A percentile compares a stretch with the other conserved stretches of the same genome.
Evolutionary conservation across 768 basidiomycete species (phyloP).

Genomic region (Leucocoprinus leucothites): DNA sequence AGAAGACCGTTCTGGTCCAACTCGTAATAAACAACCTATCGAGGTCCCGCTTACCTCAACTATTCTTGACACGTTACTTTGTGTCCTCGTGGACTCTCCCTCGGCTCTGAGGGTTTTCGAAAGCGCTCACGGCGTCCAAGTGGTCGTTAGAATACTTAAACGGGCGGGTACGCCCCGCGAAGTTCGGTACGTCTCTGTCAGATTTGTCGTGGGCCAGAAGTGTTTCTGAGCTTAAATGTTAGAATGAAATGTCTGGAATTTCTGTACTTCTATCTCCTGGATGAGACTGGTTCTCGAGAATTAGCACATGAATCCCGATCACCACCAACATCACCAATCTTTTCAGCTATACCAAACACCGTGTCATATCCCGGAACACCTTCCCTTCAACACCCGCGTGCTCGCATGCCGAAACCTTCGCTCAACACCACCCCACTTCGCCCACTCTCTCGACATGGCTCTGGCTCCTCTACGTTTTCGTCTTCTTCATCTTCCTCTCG

Average conservation of each 20-base stretch:
- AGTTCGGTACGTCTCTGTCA: constrained; percentile 58
- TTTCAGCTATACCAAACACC: constrained; percentile 9
- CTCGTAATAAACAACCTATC: constrained; percentile 17
- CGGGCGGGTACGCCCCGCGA: constrained; percentile 82
- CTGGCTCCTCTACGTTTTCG: constrained; percentile 19
- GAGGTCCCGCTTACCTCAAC: constrained; percentile 60
- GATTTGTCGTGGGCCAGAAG: neutral
- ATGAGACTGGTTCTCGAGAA: constrained; percentile 48
- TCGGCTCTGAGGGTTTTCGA: constrained; percentile 77
- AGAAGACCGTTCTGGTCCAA: constrained; percentile 19
- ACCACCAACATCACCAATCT: constrained; percentile 27
- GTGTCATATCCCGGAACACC: constrained; percentile 11
- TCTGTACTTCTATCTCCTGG: constrained; percentile 90
- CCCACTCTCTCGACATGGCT: constrained; percentile 37
- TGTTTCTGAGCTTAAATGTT: neutral
- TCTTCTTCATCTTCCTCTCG: constrained; percentile 32
- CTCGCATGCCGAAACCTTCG: constrained; percentile 37
- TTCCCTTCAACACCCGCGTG: constrained; percentile 27
- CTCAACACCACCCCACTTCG: constrained; percentile 32
- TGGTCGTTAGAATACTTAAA: constrained; percentile 85
- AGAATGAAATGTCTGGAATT: constrained; percentile 98
- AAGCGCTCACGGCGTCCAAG: constrained; percentile 69
- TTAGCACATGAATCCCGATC: constrained; percentile 5
- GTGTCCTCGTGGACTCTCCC: constrained; percentile 85
- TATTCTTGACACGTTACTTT: constrained; percentile 81